Conservation (phyloP, 192 early-diverging fungal species). For the Coemansia sp. region DNA sequence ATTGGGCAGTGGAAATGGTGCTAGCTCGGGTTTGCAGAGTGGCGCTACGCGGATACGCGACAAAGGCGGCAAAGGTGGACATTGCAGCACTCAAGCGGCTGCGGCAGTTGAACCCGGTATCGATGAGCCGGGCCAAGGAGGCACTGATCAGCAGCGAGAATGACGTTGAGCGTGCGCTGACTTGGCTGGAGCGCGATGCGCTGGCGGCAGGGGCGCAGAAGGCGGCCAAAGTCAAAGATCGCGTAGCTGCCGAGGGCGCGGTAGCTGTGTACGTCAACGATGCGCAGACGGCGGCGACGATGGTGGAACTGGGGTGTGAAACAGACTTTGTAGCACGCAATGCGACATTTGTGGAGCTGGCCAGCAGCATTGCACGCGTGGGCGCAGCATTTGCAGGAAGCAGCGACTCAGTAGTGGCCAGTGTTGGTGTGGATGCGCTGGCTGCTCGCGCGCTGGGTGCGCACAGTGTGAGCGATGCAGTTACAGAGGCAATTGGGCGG, state of each 20-base stretch:
- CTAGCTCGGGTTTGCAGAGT: background rate
- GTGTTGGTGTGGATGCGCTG: conserved; percentile 6
- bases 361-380: conserved; percentile 33
- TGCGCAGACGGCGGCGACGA: conserved; percentile 56
- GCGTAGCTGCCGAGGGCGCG: conserved; percentile 78
- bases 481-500: conserved; percentile 78
- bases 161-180: conserved; percentile 73
- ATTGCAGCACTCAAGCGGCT: conserved; percentile 68
- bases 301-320: conserved; percentile 81
- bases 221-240: conserved; percentile 76
- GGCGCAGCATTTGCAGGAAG: conserved; percentile 3
- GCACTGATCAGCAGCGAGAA: conserved; percentile 72
- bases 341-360: conserved; percentile 73
- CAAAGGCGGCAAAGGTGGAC: conserved; percentile 41
- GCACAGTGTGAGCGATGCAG: conserved; percentile 61
- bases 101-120: conserved; percentile 74
- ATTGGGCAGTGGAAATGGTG: background rate
- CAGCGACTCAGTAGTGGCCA: background rate
- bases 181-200: conserved; percentile 79
- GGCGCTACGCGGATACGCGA: conserved; percentile 25
- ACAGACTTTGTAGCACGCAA: conserved; percentile 95
- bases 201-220: conserved; percentile 68
- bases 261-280: conserved; percentile 56
- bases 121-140: conserved; percentile 85
- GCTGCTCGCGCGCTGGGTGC: conserved; percentile 12